phyloP scores from a whole-genome alignment of 805 yeast species.

The Yamadazyma philogaea region DNA sequence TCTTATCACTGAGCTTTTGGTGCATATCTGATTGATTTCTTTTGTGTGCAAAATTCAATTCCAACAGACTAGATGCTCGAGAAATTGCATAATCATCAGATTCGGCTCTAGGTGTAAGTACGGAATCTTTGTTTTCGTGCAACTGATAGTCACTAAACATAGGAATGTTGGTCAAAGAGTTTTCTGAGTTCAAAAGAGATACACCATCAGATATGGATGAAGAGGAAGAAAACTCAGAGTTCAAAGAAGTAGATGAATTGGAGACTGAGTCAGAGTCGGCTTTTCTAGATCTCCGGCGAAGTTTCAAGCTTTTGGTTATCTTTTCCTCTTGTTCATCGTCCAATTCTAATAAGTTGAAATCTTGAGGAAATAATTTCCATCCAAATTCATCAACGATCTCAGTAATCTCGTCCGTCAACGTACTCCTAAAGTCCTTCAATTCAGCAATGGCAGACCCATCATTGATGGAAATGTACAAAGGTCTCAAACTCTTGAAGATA shows the following conservation, averaged over 20 bases:
- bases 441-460: constrained; percentile 55
- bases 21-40: constrained; percentile 10
- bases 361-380: constrained; percentile 76
- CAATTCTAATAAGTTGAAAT: constrained; percentile 59
- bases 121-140: constrained; percentile 29
- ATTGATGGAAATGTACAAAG: constrained; percentile 65
- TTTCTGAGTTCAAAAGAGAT: constrained; percentile 60
- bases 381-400: constrained; percentile 78
- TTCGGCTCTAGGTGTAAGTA: constrained; percentile 24
- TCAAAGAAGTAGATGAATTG: constrained; percentile 14
- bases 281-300: constrained; percentile 39
- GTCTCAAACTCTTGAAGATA: constrained; percentile 75
- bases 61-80: constrained; percentile 13
- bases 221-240: constrained; percentile 18
- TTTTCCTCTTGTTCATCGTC: constrained; percentile 32
- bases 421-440: constrained; percentile 58
- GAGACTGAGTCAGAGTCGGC: constrained; percentile 6
- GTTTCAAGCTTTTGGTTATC: constrained; percentile 49
- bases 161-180: constrained; percentile 62
- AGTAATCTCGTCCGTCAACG: constrained; percentile 70
- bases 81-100: constrained; percentile 30
- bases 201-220: constrained; percentile 56
- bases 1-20: constrained; percentile 29
- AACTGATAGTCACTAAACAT: constrained; percentile 52
- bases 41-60: constrained; percentile 27